Base-by-base conservation (phyloP, 2,329 filamentous ascomycete species). In the Verticillium albo-atrum region DNA sequence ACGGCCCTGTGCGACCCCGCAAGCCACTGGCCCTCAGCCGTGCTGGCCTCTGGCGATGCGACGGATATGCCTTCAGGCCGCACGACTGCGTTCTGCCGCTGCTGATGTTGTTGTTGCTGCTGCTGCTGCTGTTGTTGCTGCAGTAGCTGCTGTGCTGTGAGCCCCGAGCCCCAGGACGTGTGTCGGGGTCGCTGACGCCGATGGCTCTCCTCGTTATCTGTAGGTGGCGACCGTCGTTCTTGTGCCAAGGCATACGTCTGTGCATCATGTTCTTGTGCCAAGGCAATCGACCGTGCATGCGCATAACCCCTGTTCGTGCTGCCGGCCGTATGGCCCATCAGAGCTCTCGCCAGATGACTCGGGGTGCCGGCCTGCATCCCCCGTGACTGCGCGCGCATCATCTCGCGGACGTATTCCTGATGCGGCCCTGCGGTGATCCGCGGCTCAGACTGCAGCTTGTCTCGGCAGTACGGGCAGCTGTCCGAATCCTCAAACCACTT, bases 401-500 rank as follows among this genome's bases (percentile, higher is more conserved):
- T 47, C 20, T 47, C 42, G 42, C 42, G 42, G 20, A 47, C 10
- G 20, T 47, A 47, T n/a, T 47, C 42, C 20, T 47, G 42, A 25
- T 53, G 25, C 14, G 51, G 51, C 23, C 51, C 25, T 7, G 51
- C 25, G 3, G 27, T 30, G 14, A 63, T 60, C 34, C 65, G 65
- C 25, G 70, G 67, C 60, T 86, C 81, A 2, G 83, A 82, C 3
- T 78, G 82, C 26, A 89, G 74, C 65, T 86, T 85, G 62, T 85
- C 80, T 27, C 86, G 81, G 69, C 86, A 89, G 66, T 88, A 88
- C 0, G 86, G 86, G 64, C 86, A 89, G 58, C 77, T 86, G 64
- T 86, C 80, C 2, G 83, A 83, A 53, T 87, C 83, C 57, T 83
- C 77, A 50, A 89, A 80, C 86, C 86, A 89, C 64, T 84, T 87